A percentile compares a stretch with the other conserved stretches of the same genome.
Evolutionary conservation across 1,284 basidiomycete genomes (phyloP).

Genomic region (Earliella scabrosa): DNA sequence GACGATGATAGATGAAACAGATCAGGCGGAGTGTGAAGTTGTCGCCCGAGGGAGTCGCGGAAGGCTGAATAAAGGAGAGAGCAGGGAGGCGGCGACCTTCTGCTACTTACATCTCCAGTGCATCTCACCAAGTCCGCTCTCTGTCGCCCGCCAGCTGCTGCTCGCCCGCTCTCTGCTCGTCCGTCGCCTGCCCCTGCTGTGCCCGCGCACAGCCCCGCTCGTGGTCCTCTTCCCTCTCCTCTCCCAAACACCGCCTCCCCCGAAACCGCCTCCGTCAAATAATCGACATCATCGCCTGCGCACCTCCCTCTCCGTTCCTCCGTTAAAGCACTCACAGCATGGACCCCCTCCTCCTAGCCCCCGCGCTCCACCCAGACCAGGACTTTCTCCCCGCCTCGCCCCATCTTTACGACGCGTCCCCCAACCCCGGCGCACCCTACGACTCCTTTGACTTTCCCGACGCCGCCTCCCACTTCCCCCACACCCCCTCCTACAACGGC

Average conservation of each 20-base stretch:
- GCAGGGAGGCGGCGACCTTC: too few relatives aligned
- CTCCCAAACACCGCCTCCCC: conserved; percentile 18
- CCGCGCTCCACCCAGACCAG: conserved; percentile 28
- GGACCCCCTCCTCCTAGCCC: conserved; percentile 32
- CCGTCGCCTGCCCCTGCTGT: conserved; percentile 10
- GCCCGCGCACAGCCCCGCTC: conserved; percentile 24
- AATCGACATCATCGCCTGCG: conserved; percentile 31
- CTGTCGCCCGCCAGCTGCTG: neutral
- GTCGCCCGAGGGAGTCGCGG: conserved; percentile 6
- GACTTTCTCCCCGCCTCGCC: conserved; percentile 31
- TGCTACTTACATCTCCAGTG: conserved; percentile 8
- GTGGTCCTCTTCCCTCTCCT: neutral
- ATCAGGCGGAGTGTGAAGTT: conserved; percentile 28
- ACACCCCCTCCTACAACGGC: conserved; percentile 57
- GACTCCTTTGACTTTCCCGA: conserved; percentile 41
- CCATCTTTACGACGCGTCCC: conserved; percentile 30
- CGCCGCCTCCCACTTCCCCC: conserved; percentile 40
- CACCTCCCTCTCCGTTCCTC: conserved; percentile 23
- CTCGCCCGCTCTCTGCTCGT: conserved; percentile 3
- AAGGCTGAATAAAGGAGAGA: conserved; percentile 20
- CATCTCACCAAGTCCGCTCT: conserved; percentile 8
- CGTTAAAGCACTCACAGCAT: conserved; percentile 29
- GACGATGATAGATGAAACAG: conserved; percentile 25
- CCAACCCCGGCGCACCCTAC: conserved; percentile 33
- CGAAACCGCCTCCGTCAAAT: conserved; percentile 31